A percentile compares a stretch with the other conserved stretches of the same genome.
Evolutionary conservation across 2,329 filamentous ascomycete genomes (phyloP).

Genomic region (Alternaria sp.): DNA sequence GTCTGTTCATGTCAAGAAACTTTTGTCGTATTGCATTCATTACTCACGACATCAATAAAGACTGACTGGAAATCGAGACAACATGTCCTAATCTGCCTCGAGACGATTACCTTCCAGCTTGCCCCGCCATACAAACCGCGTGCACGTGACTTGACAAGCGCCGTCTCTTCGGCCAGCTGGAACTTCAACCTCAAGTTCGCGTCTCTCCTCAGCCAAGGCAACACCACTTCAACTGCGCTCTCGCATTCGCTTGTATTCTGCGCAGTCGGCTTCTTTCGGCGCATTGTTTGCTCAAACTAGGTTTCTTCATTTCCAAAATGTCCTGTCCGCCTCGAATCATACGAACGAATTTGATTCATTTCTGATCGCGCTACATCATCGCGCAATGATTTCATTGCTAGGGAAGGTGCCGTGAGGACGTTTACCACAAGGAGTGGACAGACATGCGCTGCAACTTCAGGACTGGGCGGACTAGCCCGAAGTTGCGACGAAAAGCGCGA

Average conservation of each 20-base stretch:
- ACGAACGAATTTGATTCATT: not conserved
- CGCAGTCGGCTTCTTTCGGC: not conserved
- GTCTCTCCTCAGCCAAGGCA: not conserved
- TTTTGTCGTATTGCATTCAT: not conserved
- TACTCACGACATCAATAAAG: not conserved
- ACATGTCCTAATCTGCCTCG: not conserved
- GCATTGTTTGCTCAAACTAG: not conserved
- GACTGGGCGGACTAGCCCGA: not conserved
- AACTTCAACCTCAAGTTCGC: conserved; percentile 8
- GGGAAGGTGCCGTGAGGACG: not conserved
- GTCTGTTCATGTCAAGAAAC: not conserved
- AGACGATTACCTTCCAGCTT: not conserved
- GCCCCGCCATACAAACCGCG: not conserved
- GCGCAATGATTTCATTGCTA: not conserved
- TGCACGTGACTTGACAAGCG: conserved; percentile 16
- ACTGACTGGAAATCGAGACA: not conserved
- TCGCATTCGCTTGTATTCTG: not conserved
- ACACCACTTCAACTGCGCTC: conserved; percentile 5
- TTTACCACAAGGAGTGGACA: not conserved
- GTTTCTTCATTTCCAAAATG: not conserved
- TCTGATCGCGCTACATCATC: not conserved
- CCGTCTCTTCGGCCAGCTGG: not conserved
- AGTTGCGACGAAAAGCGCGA: conserved; percentile 3
- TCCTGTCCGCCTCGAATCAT: not conserved
- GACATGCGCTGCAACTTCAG: conserved; percentile 5